Conservation (phyloP, 352 stramenopile species). For the Pythium oligandrum region DNA sequence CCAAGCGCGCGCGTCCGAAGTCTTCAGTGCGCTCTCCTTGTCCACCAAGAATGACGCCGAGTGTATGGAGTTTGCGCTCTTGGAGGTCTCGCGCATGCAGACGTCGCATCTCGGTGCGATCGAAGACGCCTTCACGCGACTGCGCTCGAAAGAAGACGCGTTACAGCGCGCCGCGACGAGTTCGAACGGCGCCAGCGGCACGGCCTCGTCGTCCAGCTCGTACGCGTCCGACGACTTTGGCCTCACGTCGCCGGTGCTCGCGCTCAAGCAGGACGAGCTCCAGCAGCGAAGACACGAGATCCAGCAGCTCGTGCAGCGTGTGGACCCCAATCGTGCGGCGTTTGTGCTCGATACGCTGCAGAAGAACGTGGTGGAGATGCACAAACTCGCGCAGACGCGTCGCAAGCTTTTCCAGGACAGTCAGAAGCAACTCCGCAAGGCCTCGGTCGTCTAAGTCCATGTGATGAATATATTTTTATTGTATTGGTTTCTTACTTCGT, state of each 20-base stretch:
- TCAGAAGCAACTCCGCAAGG: constrained; percentile 47
- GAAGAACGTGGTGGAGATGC: constrained; percentile 68
- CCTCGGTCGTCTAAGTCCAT: constrained; percentile 19
- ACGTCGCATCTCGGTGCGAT: constrained; percentile 69
- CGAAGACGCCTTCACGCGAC: constrained; percentile 62
- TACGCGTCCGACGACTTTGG: constrained; percentile 4
- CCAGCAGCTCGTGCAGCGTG: constrained; percentile 40
- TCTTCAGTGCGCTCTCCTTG: constrained; percentile 67
- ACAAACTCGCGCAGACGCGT: constrained; percentile 61
- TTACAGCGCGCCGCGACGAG: constrained; percentile 21
- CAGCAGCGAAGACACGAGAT: constrained; percentile 44
- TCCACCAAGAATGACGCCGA: constrained; percentile 68
- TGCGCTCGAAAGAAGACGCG: constrained; percentile 45
- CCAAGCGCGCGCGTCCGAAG: constrained; percentile 61
- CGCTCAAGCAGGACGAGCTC: constrained; percentile 44
- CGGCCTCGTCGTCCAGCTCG: constrained; percentile 2
- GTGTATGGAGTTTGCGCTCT: constrained; percentile 76
- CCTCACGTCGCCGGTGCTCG: constrained; percentile 22
- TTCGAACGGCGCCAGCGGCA: neutral
- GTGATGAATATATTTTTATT: constrained; percentile 19
- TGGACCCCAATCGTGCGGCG: constrained; percentile 59
- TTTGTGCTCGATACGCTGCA: constrained; percentile 69
- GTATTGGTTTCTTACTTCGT: neutral
- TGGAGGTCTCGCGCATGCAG: constrained; percentile 80
- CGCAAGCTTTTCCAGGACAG: constrained; percentile 61